These are phyloP conservation scores for Cladosporium phlei DNA, from an alignment of 2,329 filamentous ascomycete species.

Conservation along the genomic window DNA sequence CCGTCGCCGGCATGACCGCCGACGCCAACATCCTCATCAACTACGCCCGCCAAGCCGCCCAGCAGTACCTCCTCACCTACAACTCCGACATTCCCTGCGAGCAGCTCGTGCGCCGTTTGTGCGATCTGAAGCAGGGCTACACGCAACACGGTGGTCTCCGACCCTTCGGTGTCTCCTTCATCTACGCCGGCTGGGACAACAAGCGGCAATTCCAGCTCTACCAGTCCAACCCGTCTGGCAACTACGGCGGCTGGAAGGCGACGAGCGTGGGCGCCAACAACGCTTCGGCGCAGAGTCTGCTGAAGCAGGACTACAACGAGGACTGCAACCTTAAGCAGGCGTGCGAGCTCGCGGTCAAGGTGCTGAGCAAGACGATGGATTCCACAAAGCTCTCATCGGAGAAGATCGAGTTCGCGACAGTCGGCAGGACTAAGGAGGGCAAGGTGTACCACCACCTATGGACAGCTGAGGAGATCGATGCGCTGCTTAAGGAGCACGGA, in stretches of 20 bases:
- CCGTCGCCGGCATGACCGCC: conserved; percentile 97
- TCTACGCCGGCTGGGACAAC: conserved; percentile 97
- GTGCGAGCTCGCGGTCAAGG: conserved; percentile 95
- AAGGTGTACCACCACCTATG: conserved; percentile 98
- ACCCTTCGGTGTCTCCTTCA: conserved; percentile 97
- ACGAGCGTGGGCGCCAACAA: conserved; percentile 98
- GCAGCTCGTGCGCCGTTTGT: conserved; percentile 91
- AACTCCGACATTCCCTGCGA: conserved; percentile 99
- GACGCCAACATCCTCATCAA: conserved; percentile 99
- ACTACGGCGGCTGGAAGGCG: conserved; percentile 99
- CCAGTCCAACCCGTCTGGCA: conserved; percentile 96
- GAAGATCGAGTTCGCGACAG: conserved; percentile 99
- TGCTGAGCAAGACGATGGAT: conserved; percentile 99
- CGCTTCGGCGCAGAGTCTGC: conserved; percentile 87
- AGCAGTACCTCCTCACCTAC: conserved; percentile 97
- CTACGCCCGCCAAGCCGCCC: conserved; percentile 93
- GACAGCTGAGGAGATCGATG: conserved; percentile 93
- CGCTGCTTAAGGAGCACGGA: conserved; percentile 89
- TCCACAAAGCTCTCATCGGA: conserved; percentile 97
- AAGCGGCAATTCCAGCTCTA: conserved; percentile 97
- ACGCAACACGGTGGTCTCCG: conserved; percentile 98
- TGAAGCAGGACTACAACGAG: conserved; percentile 99
- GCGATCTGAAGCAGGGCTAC: conserved; percentile 98
- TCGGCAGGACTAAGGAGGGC: conserved; percentile 89
- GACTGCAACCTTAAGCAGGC: conserved; percentile 94